Conservation (phyloP, 2,329 filamentous ascomycete genomes). For the Colletotrichum nymphaeae region DNA sequence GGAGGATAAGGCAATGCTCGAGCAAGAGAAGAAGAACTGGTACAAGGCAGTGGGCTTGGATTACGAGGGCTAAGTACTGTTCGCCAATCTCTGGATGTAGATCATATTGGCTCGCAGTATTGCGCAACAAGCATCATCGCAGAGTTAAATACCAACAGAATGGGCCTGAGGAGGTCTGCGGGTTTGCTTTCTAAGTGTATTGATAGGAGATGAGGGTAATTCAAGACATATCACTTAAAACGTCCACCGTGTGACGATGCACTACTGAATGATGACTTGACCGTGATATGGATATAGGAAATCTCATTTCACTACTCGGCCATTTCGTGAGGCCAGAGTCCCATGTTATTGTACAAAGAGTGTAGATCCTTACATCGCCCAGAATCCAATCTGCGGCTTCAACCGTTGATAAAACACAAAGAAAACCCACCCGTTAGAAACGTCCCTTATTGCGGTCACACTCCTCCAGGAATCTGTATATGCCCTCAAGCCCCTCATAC, state of each 20-base stretch:
- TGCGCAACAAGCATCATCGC: no score
- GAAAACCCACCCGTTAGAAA: constrained; percentile 37
- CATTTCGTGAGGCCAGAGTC: constrained; percentile 5
- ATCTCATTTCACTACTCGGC: constrained; percentile 26
- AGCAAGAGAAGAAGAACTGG: constrained; percentile 29
- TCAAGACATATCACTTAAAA: not conserved
- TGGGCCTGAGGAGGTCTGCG: not conserved
- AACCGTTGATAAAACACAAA: not conserved
- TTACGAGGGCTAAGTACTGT: constrained; percentile 19
- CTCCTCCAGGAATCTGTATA: constrained; percentile 69
- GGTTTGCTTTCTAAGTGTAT: not conserved
- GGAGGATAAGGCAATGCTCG: not conserved
- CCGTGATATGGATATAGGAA: no score
- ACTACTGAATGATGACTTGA: not conserved
- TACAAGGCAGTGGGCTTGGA: constrained; percentile 14
- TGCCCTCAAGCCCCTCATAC: constrained; percentile 67
- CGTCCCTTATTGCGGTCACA: constrained; percentile 59
- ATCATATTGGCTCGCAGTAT: not conserved
- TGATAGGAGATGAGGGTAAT: not conserved
- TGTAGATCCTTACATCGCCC: constrained; percentile 35
- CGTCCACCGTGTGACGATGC: not conserved
- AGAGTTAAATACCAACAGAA: not conserved
- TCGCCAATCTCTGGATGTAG: not conserved
- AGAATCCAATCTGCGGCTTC: not conserved
- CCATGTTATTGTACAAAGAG: constrained; percentile 37